A percentile compares a stretch with the other conserved stretches of the same genome.
These are phyloP conservation scores for Neospora caninum DNA, from an alignment of 169 alveolate genomes.

Conservation along the genomic window DNA sequence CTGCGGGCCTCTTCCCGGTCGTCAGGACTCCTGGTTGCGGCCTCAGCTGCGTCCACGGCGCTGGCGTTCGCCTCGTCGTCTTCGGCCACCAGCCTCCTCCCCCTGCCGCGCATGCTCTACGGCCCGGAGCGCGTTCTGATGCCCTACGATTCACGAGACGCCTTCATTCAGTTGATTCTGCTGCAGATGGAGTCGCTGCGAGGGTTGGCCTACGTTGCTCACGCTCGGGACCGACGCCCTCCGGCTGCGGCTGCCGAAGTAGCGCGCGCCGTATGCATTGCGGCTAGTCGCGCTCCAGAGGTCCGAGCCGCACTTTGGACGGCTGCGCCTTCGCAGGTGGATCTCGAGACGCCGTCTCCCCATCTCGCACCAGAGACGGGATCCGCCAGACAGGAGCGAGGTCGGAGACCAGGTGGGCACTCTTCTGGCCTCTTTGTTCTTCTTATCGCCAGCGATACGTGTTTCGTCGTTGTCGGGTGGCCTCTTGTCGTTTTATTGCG, in stretches of 20 bases:
- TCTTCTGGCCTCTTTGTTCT: background rate
- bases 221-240: slow-evolving; percentile 17
- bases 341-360: no score
- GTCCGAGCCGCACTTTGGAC: background rate
- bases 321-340: background rate
- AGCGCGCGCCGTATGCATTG: background rate
- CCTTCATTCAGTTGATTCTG: slow-evolving; percentile 38
- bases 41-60: background rate
- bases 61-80: background rate
- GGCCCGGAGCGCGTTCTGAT: slow-evolving; percentile 33
- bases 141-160: slow-evolving; percentile 8
- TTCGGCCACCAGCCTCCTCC: background rate
- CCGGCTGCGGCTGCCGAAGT: slow-evolving; percentile 17
- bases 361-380: background rate
- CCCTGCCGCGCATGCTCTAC: slow-evolving; percentile 41
- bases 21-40: background rate
- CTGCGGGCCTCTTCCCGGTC: background rate
- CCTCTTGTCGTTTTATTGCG: slow-evolving; percentile 28
- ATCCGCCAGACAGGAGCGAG: background rate
- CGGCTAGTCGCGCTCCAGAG: background rate
- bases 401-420: background rate
- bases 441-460: background rate
- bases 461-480: slow-evolving; percentile 32
- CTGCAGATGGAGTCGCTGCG: background rate
- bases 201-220: background rate